Evolutionary conservation across 140 eudicot genomes (phyloP), one percentile per base, ranked within the genome.

Genomic region (Oenanthe javanica): DNA sequence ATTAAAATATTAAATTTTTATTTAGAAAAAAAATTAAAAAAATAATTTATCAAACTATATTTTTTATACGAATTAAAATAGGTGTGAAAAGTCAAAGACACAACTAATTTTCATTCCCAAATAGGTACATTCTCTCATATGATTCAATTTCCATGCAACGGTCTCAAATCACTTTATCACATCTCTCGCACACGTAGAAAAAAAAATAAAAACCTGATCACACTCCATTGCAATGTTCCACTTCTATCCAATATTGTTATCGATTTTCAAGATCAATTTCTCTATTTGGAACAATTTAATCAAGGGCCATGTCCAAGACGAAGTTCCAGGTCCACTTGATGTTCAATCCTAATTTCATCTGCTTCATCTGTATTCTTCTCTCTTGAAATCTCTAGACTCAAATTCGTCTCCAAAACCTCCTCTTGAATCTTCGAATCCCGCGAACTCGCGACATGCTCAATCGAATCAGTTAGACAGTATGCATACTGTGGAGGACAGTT

Each of bases 281-380:
- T 16, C 9, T 21, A 4, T 16, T 1, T 0, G 23, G 27, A 18
- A 45, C 8, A 9, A 12, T n/a, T 25, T 19, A 50, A 27, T 80
- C 51, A 69, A 46, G 78, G 79, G 7, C 55, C 77, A 43, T 51
- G 43, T 36, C 83, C 79, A 13, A 81, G 83, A 5, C 83, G 83
- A 73, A 81, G 83, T 78, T 81, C 83, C 83, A 81, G 19, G 61
- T 81, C 83, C 73, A 81, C 57, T 14, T 81, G 79, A 52, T 73
- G 66, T 18, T 50, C 83, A 45, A 15, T 55, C 50, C 61, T 21
- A 15, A n/a, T n/a, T 31, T 70, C 77, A 10, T 19, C 76, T 31
- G 43, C 45, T 27, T 48, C 83, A 38, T 38, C 23, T 18, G 48
- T 4, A 31, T 40, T 54, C 54, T 36, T 14, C 51, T 54, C 78